Evolutionary conservation across 352 stramenopile species (phyloP).

Genomic region (Peronospora farinosa): DNA sequence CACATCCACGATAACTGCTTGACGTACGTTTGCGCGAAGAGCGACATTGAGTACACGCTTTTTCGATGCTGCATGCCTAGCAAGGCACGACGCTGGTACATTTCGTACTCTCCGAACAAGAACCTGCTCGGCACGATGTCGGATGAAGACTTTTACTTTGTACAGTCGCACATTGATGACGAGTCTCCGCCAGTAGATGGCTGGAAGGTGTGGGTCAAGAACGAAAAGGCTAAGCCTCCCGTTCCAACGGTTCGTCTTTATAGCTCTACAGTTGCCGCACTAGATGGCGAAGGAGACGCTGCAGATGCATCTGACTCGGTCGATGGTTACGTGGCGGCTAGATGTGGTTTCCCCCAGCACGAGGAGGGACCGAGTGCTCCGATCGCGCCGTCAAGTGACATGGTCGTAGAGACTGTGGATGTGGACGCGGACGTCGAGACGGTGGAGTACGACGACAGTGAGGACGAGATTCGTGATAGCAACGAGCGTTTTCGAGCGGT

Average conservation of each 20-base stretch:
- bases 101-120: constrained; percentile 92
- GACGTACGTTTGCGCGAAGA: constrained; percentile 60
- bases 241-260: constrained; percentile 63
- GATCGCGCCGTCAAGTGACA: constrained; percentile 20
- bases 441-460: constrained; percentile 85
- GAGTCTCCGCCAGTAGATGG: constrained; percentile 67
- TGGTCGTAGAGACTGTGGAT: constrained; percentile 39
- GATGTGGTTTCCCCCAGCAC: constrained; percentile 16
- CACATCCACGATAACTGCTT: constrained; percentile 70
- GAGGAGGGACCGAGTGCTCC: constrained; percentile 17
- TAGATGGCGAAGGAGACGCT: constrained; percentile 44
- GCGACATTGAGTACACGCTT: constrained; percentile 86
- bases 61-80: constrained; percentile 97
- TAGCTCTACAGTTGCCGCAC: constrained; percentile 52
- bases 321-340: constrained; percentile 45
- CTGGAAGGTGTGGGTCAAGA: constrained; percentile 86
- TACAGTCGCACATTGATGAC: constrained; percentile 73
- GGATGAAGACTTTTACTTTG: constrained; percentile 86
- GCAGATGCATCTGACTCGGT: constrained; percentile 66
- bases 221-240: constrained; percentile 60
- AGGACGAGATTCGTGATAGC: constrained; percentile 86
- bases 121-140: constrained; percentile 77
- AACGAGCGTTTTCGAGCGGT: constrained; percentile 87
- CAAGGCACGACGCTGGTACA: constrained; percentile 97
- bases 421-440: constrained; percentile 78